These are phyloP conservation scores for Phytophthora sansomeana DNA, from an alignment of 352 stramenopile species.

Conservation along the genomic window DNA sequence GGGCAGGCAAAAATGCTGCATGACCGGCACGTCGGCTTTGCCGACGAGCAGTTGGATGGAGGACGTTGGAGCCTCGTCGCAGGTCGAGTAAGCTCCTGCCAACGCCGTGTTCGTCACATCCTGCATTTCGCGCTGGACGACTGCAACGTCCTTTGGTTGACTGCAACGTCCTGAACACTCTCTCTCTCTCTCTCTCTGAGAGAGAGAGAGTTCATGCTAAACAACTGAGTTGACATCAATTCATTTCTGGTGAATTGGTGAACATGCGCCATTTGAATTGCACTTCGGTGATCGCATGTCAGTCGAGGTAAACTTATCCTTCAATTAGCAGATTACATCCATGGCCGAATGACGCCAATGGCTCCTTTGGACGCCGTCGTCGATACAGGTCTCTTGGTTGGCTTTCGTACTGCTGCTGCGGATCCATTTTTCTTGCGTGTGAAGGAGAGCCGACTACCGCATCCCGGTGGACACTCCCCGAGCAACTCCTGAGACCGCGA, in stretches of 20 bases:
- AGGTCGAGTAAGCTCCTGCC: conserved; percentile 14
- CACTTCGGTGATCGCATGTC: no score
- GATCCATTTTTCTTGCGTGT: conserved; percentile 27
- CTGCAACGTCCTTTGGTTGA: background rate
- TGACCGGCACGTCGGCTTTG: conserved; percentile 10
- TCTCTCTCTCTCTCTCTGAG: no score
- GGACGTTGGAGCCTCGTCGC: conserved; percentile 24
- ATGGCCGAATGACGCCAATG: conserved; percentile 37
- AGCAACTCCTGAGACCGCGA: conserved; percentile 5
- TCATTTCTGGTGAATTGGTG: no score
- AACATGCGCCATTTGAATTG: no score
- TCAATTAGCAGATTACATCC: conserved; percentile 33
- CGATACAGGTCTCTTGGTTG: conserved; percentile 18
- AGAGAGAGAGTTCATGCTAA: no score
- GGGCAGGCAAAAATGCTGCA: conserved; percentile 23
- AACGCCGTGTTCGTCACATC: conserved; percentile 23
- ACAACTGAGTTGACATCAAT: no score
- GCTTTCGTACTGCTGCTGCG: conserved; percentile 12
- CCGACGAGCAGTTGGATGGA: no score
- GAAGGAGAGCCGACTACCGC: conserved; percentile 35
- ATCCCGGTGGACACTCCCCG: conserved; percentile 35
- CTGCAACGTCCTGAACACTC: no score
- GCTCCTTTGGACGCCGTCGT: conserved; percentile 28
- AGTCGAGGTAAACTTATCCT: no score
- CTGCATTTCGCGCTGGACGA: conserved; percentile 2